phyloP scores from a whole-genome alignment of 495 filamentous ascomycete species.

The Aspergillus taichungensis region DNA sequence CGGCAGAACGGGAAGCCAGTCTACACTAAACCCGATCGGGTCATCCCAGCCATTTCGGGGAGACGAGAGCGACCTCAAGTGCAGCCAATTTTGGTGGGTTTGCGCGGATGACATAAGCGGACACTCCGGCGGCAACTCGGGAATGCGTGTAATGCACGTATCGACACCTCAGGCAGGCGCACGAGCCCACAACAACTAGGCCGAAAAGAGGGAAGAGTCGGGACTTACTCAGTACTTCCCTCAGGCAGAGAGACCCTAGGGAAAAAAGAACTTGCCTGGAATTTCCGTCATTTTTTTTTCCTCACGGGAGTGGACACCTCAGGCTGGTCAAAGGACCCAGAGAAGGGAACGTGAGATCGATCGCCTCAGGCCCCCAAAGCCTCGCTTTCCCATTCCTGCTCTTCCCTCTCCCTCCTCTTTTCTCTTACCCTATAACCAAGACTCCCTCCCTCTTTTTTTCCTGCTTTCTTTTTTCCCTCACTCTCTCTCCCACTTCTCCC shows the following conservation, averaged over 20 bases:
- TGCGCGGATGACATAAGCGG: neutral
- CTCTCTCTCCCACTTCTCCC: conserved; percentile 8
- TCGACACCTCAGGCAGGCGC: neutral
- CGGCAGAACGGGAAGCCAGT: conserved; percentile 15
- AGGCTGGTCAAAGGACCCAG: conserved; percentile 18
- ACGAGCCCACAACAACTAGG: too few species aligned
- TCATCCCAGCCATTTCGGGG: conserved; percentile 2
- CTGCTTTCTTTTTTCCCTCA: conserved; percentile 7
- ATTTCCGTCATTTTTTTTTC: neutral
- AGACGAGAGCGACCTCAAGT: neutral
- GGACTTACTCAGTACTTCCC: too few species aligned
- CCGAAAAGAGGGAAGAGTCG: too few species aligned
- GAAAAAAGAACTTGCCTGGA: too few species aligned
- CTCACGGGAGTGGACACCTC: conserved; percentile 6
- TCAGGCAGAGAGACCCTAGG: too few species aligned
- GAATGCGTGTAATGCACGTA: neutral
- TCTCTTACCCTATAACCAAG: conserved; percentile 15
- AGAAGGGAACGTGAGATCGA: conserved; percentile 18
- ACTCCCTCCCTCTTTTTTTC: conserved; percentile 12
- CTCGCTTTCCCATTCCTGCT: conserved; percentile 27
- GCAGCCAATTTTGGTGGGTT: neutral
- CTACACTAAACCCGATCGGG: conserved; percentile 26
- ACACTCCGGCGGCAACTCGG: neutral
- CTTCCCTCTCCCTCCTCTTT: conserved; percentile 14
- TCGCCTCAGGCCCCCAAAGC: conserved; percentile 31